Evolutionary conservation across 371 early-diverging fungal species (phyloP).

Genomic region (Coelomomyces lativittatus): DNA sequence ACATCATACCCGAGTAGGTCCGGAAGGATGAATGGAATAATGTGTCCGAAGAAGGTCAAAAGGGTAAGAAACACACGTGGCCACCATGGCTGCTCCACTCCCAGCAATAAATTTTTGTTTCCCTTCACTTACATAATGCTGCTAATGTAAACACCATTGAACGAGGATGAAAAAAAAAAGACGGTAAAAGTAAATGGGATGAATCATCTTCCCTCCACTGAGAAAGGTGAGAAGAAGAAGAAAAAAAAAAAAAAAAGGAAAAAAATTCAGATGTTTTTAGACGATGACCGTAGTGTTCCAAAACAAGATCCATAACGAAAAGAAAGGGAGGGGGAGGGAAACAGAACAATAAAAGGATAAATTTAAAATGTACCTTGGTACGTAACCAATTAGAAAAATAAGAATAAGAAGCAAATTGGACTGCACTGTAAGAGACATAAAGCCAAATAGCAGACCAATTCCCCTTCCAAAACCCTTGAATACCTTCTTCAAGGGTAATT

Average conservation of each 20-base stretch:
- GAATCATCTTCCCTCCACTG: not conserved
- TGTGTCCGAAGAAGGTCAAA: constrained; percentile 81
- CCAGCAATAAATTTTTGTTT: constrained; percentile 45
- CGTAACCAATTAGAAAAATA: constrained; percentile 17
- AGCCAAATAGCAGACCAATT: constrained; percentile 77
- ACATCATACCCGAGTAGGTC: constrained; percentile 21
- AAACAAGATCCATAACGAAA: not conserved
- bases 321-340: not conserved
- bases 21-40: constrained; percentile 57
- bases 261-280: not conserved
- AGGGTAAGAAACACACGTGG: constrained; percentile 72
- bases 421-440: constrained; percentile 69
- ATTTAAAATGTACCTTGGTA: not conserved
- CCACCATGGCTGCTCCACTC: constrained; percentile 53
- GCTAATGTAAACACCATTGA: not conserved
- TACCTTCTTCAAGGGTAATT: constrained; percentile 52
- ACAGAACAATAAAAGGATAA: not conserved
- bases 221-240: not conserved
- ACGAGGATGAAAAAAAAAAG: too few relatives aligned
- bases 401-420: constrained; percentile 64
- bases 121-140: constrained; percentile 8
- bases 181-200: too few relatives aligned
- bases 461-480: constrained; percentile 69
- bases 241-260: not conserved
- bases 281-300: not conserved